phyloP scores from a whole-genome alignment of 495 filamentous ascomycete genomes.

The Aspergillus bertholletiae region DNA sequence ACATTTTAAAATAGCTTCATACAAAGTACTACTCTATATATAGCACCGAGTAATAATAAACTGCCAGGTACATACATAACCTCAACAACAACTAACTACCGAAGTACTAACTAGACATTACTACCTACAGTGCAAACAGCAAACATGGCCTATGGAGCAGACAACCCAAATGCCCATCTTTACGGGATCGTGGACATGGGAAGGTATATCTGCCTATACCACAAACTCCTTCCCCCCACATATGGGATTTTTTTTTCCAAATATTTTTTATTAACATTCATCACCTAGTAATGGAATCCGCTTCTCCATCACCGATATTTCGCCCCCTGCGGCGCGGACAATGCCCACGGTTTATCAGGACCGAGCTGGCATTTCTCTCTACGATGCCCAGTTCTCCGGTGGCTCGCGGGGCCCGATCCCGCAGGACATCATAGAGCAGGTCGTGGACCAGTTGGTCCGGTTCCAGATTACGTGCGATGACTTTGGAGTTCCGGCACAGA shows the following conservation, averaged over 20 bases:
- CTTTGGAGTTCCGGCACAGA: constrained; percentile 57
- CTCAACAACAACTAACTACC: neutral
- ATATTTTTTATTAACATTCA: neutral
- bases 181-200: constrained; percentile 66
- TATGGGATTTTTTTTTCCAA: neutral
- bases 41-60: too few relatives aligned
- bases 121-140: neutral
- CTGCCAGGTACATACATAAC: too few relatives aligned
- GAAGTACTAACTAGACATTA: neutral
- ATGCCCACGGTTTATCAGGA: constrained; percentile 73
- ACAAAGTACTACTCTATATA: too few relatives aligned
- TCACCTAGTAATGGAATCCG: constrained; percentile 79
- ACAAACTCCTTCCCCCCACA: neutral
- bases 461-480: constrained; percentile 67
- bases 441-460: constrained; percentile 59
- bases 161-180: constrained; percentile 11
- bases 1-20: too few relatives aligned
- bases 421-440: constrained; percentile 51
- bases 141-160: neutral
- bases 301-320: constrained; percentile 78
- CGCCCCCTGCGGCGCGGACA: constrained; percentile 61
- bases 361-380: constrained; percentile 76
- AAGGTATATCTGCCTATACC: constrained; percentile 58
- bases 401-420: constrained; percentile 53
- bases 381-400: constrained; percentile 66